Conservation (phyloP, 257 asterid genomes). For the Handroanthus guayacan region DNA sequence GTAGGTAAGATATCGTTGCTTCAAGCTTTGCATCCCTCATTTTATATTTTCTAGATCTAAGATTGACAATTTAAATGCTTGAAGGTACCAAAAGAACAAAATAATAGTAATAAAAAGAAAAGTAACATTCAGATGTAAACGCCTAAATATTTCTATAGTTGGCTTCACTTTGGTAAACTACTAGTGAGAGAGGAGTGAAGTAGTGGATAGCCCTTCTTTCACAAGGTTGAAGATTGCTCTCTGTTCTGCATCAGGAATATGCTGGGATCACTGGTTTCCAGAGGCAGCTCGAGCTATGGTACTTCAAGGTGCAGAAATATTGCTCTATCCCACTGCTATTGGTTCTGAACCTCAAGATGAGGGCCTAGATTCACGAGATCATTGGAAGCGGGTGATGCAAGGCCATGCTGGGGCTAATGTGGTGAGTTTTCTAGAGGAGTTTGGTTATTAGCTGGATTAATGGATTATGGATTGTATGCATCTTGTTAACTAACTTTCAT, state of each 20-base stretch:
- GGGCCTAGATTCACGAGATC: constrained; percentile 93
- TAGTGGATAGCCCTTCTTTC: neutral
- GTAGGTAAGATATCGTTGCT: constrained; percentile 67
- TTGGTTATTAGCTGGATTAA: neutral
- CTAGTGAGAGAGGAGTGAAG: neutral
- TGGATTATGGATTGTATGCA: neutral
- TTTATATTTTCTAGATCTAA: neutral
- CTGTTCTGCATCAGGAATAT: constrained; percentile 63
- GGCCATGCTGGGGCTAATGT: constrained; percentile 98
- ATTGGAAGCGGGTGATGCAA: constrained; percentile 98
- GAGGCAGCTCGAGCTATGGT: constrained; percentile 99
- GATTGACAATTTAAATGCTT: constrained; percentile 19
- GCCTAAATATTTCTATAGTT: neutral
- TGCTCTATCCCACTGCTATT: constrained; percentile 97
- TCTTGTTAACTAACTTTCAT: neutral
- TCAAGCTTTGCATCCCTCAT: neutral
- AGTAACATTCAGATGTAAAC: constrained; percentile 4
- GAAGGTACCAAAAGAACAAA: neutral
- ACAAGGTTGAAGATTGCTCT: constrained; percentile 23
- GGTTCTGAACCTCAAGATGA: constrained; percentile 99
- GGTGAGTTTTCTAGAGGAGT: constrained; percentile 53
- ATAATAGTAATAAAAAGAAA: too few species aligned
- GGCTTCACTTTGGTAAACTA: neutral
- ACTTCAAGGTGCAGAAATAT: constrained; percentile 95
- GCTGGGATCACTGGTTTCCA: constrained; percentile 99